A percentile compares a stretch with the other conserved stretches of the same genome.
These are phyloP conservation scores for Magnusiomyces suaveolens DNA, from an alignment of 1,139 yeast genomes.

Conservation along the genomic window DNA sequence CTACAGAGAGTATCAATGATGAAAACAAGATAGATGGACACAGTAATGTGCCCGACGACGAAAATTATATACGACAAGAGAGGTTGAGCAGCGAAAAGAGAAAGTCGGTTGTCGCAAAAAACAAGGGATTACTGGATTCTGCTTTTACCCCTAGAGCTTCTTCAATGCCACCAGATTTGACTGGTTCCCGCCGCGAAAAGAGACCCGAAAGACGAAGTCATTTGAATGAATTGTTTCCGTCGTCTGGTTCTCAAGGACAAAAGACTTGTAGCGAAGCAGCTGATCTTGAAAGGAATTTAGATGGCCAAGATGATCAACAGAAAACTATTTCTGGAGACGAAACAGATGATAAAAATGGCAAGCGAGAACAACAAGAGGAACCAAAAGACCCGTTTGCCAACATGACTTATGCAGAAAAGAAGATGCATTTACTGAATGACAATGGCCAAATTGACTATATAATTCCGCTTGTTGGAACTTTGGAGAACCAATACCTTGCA, in stretches of 20 bases:
- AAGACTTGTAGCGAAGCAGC: conserved; percentile 6
- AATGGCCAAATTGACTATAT: conserved; percentile 38
- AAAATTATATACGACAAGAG: background rate
- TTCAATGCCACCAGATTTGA: background rate
- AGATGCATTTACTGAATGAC: conserved; percentile 31
- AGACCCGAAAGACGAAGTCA: background rate
- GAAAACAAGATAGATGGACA: too few species aligned
- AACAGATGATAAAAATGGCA: conserved; percentile 7
- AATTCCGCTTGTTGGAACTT: conserved; percentile 30
- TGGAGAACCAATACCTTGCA: conserved; percentile 34
- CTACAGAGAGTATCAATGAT: background rate
- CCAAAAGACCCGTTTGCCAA: conserved; percentile 16
- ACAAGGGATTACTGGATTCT: background rate
- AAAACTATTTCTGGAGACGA: background rate
- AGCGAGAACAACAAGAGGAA: conserved; percentile 19
- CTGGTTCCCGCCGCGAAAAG: background rate
- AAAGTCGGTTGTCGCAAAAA: background rate
- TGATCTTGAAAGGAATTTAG: background rate
- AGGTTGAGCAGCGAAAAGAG: background rate
- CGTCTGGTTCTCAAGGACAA: conserved; percentile 5
- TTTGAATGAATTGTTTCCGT: background rate
- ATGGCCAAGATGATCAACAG: background rate
- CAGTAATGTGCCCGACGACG: background rate
- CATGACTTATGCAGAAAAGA: conserved; percentile 25
- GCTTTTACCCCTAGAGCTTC: background rate